Percentiles rank a stretch among this genome's conserved stretches.
These are phyloP conservation scores for Mallotus repandus DNA, from an alignment of 441 rosid genomes.

Conservation along the genomic window DNA sequence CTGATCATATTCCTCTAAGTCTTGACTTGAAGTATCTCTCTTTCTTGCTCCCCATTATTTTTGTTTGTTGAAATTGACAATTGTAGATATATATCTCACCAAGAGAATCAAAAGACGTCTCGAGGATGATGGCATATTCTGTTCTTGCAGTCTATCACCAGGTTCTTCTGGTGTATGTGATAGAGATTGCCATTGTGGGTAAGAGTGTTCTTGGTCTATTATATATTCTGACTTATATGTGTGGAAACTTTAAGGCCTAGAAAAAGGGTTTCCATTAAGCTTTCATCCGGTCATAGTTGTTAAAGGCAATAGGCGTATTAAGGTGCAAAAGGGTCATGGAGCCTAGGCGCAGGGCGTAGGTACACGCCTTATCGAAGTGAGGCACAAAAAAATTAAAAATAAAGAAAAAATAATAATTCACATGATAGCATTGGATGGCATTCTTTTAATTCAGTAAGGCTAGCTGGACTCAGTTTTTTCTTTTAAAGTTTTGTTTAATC, in stretches of 20 bases:
- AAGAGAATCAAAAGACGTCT: conserved; percentile 71
- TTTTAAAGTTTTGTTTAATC: too few species aligned
- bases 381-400: too few species aligned
- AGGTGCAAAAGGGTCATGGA: too few species aligned
- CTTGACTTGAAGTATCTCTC: background rate
- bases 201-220: conserved; percentile 30
- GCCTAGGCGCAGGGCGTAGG: too few species aligned
- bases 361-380: too few species aligned
- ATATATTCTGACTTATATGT: conserved; percentile 1
- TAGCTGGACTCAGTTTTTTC: too few species aligned
- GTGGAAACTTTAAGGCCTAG: background rate
- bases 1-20: background rate
- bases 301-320: too few species aligned
- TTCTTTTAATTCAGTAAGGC: background rate
- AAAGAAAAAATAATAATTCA: too few species aligned
- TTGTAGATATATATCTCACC: conserved; percentile 73
- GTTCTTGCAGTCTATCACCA: conserved; percentile 69
- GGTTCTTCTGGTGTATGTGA: conserved; percentile 71
- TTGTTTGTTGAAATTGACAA: conserved; percentile 39
- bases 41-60: background rate
- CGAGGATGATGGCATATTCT: conserved; percentile 96
- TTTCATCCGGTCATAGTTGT: background rate
- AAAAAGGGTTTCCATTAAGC: background rate
- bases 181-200: conserved; percentile 98
- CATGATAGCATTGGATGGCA: too few species aligned